Conservation (phyloP, 2,329 filamentous ascomycete genomes). For the Amphichorda felina region DNA sequence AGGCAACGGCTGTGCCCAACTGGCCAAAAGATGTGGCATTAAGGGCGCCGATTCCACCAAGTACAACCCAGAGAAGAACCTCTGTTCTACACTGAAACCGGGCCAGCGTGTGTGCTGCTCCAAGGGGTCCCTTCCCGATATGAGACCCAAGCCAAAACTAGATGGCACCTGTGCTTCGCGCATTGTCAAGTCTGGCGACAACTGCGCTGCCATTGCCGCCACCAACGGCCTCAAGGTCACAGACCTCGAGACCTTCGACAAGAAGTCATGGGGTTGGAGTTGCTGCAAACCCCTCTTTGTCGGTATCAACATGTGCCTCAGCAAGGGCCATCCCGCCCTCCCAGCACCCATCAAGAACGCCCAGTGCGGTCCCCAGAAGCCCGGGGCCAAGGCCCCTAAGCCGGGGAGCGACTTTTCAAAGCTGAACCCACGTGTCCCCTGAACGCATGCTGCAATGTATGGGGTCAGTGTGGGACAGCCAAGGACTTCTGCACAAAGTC, state of each 20-base stretch:
- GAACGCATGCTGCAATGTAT: conserved; percentile 22
- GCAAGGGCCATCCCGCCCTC: conserved; percentile 15
- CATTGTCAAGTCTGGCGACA: conserved; percentile 17
- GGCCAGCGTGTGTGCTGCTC: conserved; percentile 10
- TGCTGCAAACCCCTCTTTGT: conserved; percentile 15
- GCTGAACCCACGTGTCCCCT: conserved; percentile 29
- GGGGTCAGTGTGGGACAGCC: conserved; percentile 20
- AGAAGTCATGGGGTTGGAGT: conserved; percentile 24
- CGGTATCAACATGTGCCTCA: conserved; percentile 16
- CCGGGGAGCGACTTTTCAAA: conserved; percentile 18
- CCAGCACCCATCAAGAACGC: conserved; percentile 12
- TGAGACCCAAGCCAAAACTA: conserved; percentile 7
- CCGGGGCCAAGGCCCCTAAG: conserved; percentile 20
- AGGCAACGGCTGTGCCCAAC: conserved; percentile 19
- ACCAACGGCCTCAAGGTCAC: conserved; percentile 17
- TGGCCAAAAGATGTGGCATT: conserved; percentile 25
- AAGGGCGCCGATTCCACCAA: conserved; percentile 17
- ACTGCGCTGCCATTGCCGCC: conserved; percentile 20
- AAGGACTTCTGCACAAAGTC: conserved; percentile 14
- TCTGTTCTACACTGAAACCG: conserved; percentile 6
- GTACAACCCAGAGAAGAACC: conserved; percentile 13
- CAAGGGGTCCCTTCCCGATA: conserved; percentile 7
- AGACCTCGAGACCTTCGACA: conserved; percentile 23
- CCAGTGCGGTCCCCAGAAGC: conserved; percentile 29
- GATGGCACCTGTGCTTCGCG: conserved; percentile 15